Base-by-base conservation (phyloP, 805 yeast species). In the Trichomonascus vanleenenianus region DNA sequence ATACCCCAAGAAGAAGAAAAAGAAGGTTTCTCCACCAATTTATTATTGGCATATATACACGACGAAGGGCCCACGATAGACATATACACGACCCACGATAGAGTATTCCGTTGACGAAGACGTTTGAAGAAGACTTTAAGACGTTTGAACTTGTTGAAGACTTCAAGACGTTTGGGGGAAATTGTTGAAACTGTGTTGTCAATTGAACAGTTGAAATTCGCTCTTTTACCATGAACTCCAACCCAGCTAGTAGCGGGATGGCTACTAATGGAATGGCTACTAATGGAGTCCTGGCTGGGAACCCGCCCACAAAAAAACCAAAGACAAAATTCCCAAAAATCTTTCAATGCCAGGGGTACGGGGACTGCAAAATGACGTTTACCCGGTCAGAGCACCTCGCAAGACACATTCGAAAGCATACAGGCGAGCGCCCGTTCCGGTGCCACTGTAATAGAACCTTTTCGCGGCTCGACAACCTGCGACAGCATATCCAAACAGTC, bases 371-470 rank as follows among this genome's bases (percentile, higher is more conserved):
- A 46, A 88, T 89, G 95, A 75, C 89, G 5, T 88, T 88, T 64
- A 85, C 95, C 2, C 72, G 97, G 42, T 82, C 93, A 7, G 97
- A 89, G 61, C 97, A 89, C 64, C 72, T 88, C 54, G 95, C 96
- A 1, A 72, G 97, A 48, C 97, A 88, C 66, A 83, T 89, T 44
- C 70, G 96, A 48, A 89, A 88, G 57, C 97, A 88, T 62, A 89
- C 96, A 0, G 97, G 96, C 37, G 97, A 88, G 62, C 71, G 95
- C 47, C 97, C 97, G 2, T 88, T 87, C 62, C 79, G 84, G 44
- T 88, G 97, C 63, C 83, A 82, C 41, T 83, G 83, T 61, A 70
- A 79, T 30, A 79, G 88, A 58, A 75, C 78, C 59, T 88, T 88
- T 60, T 80, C 88, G 14, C 73, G 97, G 40, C 67, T 89, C 48